Base-by-base conservation (phyloP, 2,329 filamentous ascomycete genomes). In the Fusarium algeriense region DNA sequence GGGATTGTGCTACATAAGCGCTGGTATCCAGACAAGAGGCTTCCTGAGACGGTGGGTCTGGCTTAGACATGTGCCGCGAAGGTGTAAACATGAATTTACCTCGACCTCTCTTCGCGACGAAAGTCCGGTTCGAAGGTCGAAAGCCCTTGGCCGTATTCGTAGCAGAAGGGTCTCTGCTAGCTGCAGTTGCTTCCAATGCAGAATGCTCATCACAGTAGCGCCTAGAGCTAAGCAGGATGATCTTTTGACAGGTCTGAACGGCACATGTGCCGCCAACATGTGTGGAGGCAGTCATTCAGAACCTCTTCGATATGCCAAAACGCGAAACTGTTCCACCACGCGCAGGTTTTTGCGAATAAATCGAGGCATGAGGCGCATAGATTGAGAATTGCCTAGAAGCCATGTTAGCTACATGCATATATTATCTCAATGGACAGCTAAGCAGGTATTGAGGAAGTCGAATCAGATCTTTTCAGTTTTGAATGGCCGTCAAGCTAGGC, bases 391-490 rank as follows among this genome's bases (percentile, higher is more conserved):
- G 48, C 49, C 69, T 71, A 20, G 13, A 15, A 40, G 32, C 26
- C 41, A 40, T 48, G 56, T 61, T 46, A 70, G 70, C 38, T 48
- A 52, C 26, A 64, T 68, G 49, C 11, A 44, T 20, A 13, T 26
- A 41, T 40, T 14, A 37, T 15, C n/a, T 14, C 13, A 35, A 57
- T 37, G 35, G 6, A 35, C 26, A 35, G 26, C 17, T 15, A 48
- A 56, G 26, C 34, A 46, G 28, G 34, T 20, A 32, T 35, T 59
- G 34, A 66, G 54, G 48, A 45, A 63, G 66, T 70, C 66, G 69
- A 74, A 85, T 93, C 91, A 92, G 91, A 87, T 92, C 90, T 93
- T 92, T 92, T 92, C 89, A 92, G 89, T 92, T 88, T 86, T 80
- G 75, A 76, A 76, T 77, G 77, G 79, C 83, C 86, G 80, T 88